A percentile compares a stretch with the other conserved stretches of the same genome.
Evolutionary conservation across 257 asterid species (phyloP).

Genomic region (Solanum sparsipilum): DNA sequence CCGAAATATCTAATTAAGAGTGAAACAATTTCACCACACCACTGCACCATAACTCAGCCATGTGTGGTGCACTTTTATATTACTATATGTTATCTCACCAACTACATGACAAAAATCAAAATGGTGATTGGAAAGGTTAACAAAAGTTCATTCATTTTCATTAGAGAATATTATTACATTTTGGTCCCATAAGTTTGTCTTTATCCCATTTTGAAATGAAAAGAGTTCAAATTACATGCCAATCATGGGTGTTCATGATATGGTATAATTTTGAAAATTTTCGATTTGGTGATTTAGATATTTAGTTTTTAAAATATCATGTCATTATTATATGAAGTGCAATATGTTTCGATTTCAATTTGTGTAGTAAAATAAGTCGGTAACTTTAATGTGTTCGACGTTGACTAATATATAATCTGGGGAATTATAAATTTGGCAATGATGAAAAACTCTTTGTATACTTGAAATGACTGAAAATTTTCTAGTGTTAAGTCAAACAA

Average conservation of each 20-base stretch:
- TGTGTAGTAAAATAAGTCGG: neutral
- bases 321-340: neutral
- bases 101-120: neutral
- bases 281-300: neutral
- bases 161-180: neutral
- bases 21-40: rapidly evolving
- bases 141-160: neutral
- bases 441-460: neutral
- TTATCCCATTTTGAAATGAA: neutral
- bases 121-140: neutral
- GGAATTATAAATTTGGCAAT: too few species aligned
- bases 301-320: neutral
- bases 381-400: neutral
- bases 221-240: neutral
- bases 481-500: neutral
- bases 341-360: neutral
- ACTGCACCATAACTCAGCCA: neutral
- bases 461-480: neutral
- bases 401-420: too few species aligned
- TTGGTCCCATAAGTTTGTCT: neutral
- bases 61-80: neutral
- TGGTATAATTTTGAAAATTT: neutral
- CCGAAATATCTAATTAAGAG: too few species aligned
- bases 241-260: neutral
- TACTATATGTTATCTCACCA: neutral